Evolutionary conservation across 306 rosid species (phyloP).

Genomic region (Urtica urens): DNA sequence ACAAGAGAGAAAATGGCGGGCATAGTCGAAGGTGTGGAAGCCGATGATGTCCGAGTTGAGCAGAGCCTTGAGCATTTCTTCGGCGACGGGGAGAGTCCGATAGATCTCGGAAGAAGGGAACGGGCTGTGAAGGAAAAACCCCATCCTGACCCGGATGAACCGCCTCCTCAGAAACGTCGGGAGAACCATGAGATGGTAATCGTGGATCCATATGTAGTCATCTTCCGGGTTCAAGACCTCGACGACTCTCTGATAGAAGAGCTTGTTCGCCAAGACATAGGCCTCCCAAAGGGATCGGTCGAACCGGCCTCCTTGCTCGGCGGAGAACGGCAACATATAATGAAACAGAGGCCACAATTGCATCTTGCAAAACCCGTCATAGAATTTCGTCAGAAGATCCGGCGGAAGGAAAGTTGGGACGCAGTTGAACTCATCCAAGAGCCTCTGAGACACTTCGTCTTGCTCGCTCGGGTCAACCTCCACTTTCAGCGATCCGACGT

Average conservation of each 20-base stretch:
- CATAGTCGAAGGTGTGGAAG: conserved; percentile 78
- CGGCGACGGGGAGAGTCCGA: conserved; percentile 72
- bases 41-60: conserved; percentile 77
- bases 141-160: conserved; percentile 61
- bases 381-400: conserved; percentile 44
- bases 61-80: conserved; percentile 69
- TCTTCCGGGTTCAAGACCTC: conserved; percentile 75
- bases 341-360: conserved; percentile 83
- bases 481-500: conserved; percentile 51
- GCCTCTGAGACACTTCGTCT: conserved; percentile 55
- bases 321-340: conserved; percentile 59
- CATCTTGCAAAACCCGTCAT: conserved; percentile 76
- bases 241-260: conserved; percentile 56
- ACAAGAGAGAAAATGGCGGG: conserved; percentile 82
- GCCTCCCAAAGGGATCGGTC: conserved; percentile 71
- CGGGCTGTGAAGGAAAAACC: conserved; percentile 81
- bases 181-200: conserved; percentile 82
- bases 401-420: conserved; percentile 64
- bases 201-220: conserved; percentile 78
- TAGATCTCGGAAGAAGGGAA: conserved; percentile 84
- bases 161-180: conserved; percentile 68
- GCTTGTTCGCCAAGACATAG: conserved; percentile 58
- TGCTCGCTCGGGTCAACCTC: conserved; percentile 54
- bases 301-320: conserved; percentile 49
- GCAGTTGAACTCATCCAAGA: conserved; percentile 50